These are phyloP conservation scores for Lecanicillium sp. DNA, from an alignment of 2,329 filamentous ascomycete genomes.

Conservation along the genomic window DNA sequence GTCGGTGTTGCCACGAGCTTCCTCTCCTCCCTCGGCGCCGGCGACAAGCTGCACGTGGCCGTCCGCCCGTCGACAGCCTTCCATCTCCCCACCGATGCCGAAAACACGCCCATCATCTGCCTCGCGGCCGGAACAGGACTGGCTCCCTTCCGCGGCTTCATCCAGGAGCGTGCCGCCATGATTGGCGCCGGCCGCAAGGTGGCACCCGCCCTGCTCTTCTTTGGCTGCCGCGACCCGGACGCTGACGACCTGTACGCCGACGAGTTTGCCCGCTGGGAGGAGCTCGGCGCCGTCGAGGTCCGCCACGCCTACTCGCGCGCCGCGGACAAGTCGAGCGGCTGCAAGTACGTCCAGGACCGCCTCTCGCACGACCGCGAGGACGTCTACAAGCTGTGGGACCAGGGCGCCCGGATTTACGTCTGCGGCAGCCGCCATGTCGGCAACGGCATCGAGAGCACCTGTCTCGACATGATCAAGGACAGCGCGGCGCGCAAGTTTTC, in stretches of 20 bases:
- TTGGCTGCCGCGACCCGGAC: conserved; percentile 34
- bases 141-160: conserved; percentile 55
- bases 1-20: conserved; percentile 56
- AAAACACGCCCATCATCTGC: conserved; percentile 42
- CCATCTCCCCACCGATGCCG: conserved; percentile 37
- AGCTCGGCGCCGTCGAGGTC: conserved; percentile 51
- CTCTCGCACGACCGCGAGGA: conserved; percentile 28
- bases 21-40: conserved; percentile 39
- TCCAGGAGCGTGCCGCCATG: conserved; percentile 52
- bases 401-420: conserved; percentile 51
- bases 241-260: conserved; percentile 52
- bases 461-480: conserved; percentile 26
- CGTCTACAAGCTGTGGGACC: conserved; percentile 29
- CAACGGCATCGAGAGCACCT: conserved; percentile 35
- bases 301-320: conserved; percentile 45
- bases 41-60: conserved; percentile 42
- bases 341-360: conserved; percentile 39
- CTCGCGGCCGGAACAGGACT: conserved; percentile 47
- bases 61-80: conserved; percentile 37
- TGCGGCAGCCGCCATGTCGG: conserved; percentile 53
- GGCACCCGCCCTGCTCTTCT: conserved; percentile 47
- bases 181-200: conserved; percentile 41
- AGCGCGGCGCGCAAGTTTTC: conserved; percentile 19
- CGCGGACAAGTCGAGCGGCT: conserved; percentile 36
- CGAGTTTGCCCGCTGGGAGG: conserved; percentile 52